phyloP scores from a whole-genome alignment of 2,329 filamentous ascomycete genomes.

The Endothia cerciana region DNA sequence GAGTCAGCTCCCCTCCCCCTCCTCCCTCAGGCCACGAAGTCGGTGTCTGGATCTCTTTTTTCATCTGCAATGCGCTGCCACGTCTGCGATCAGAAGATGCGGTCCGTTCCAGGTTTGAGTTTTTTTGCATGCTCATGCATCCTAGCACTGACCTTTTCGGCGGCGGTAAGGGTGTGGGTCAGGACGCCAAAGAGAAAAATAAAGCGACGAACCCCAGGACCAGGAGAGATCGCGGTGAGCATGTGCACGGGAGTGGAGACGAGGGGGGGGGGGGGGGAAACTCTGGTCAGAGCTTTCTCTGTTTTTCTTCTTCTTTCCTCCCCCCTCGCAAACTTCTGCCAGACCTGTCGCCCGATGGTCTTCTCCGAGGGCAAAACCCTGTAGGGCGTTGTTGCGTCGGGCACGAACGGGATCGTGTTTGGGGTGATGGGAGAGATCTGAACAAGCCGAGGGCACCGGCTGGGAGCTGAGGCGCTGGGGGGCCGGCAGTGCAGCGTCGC shows the following conservation, averaged over 20 bases:
- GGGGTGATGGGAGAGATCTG: not conserved
- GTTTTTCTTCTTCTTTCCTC: not conserved
- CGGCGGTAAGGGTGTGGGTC: slow-evolving; percentile 2
- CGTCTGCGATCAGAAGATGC: not conserved
- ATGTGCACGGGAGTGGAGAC: slow-evolving; percentile 11
- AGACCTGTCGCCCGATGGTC: too few relatives aligned
- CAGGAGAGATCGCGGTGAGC: slow-evolving; percentile 8
- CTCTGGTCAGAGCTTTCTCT: slow-evolving; percentile 15
- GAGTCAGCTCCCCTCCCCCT: not conserved
- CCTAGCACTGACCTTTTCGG: not conserved
- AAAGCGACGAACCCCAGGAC: too few relatives aligned
- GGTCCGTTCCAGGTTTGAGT: not conserved
- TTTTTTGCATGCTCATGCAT: not conserved
- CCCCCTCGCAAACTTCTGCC: too few relatives aligned
- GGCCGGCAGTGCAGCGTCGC: not conserved
- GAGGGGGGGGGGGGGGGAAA: not conserved
- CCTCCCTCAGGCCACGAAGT: not conserved
- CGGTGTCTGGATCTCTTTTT: slow-evolving; percentile 5
- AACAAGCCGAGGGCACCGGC: not conserved
- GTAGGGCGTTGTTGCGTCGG: too few relatives aligned
- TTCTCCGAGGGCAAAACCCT: too few relatives aligned
- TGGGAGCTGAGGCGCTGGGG: not conserved
- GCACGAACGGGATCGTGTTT: not conserved
- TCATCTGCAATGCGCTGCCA: slow-evolving; percentile 18
- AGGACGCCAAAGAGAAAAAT: not conserved